These are phyloP conservation scores for Stachybotrys echinatus DNA, from an alignment of 2,329 filamentous ascomycete genomes.

Conservation along the genomic window DNA sequence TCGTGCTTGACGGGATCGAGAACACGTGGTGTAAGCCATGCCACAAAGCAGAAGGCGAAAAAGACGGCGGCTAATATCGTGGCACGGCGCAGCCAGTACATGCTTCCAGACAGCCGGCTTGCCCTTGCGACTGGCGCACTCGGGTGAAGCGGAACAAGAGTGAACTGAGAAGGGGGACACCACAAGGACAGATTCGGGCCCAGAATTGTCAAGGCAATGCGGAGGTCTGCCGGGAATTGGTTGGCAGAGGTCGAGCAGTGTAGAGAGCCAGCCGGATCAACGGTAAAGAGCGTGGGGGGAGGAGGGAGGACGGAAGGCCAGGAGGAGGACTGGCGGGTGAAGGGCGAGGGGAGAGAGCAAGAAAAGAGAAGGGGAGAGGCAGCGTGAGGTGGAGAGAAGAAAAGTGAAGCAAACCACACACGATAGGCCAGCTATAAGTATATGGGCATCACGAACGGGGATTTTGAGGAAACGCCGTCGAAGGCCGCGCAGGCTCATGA, in stretches of 20 bases:
- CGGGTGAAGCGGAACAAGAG: not conserved
- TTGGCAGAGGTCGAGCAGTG: too few species aligned
- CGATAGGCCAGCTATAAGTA: conserved; percentile 21
- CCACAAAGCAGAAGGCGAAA: conserved; percentile 39
- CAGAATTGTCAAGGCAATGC: too few species aligned
- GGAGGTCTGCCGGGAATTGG: too few species aligned
- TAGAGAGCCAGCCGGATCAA: too few species aligned
- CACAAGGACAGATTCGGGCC: not conserved
- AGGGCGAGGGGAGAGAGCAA: too few species aligned
- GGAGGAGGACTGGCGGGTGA: too few species aligned
- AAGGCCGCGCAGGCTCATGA: too few species aligned
- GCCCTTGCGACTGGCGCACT: conserved; percentile 4
- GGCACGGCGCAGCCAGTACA: conserved; percentile 43
- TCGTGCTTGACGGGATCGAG: conserved; percentile 61
- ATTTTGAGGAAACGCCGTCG: conserved; percentile 6
- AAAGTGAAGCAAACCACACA: not conserved
- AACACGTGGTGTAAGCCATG: conserved; percentile 46
- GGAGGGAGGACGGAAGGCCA: too few species aligned
- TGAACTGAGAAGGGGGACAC: not conserved
- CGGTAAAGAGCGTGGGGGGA: not conserved
- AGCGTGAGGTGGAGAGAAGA: not conserved
- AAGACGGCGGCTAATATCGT: conserved; percentile 33
- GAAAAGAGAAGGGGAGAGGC: too few species aligned
- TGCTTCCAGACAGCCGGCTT: conserved; percentile 15
- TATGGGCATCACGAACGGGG: conserved; percentile 15